Conservation (phyloP, 2,329 filamentous ascomycete genomes). For the Penicillium sp. region DNA sequence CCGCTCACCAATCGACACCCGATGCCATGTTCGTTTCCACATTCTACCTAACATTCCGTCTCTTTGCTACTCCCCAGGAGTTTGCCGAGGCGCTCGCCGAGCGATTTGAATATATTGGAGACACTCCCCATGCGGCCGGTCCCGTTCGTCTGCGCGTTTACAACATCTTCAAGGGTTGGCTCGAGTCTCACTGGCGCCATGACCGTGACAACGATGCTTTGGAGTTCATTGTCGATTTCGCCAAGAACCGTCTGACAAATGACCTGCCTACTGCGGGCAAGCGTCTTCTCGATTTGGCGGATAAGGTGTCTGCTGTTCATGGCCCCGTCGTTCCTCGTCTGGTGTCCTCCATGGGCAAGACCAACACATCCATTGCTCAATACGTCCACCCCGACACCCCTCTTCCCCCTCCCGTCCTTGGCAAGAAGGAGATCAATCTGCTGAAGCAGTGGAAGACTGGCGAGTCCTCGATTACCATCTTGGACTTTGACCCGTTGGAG, state of each 20-base stretch:
- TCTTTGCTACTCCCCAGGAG: slow-evolving; percentile 79
- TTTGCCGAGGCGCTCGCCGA: slow-evolving; percentile 83
- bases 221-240: slow-evolving; percentile 74
- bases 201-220: slow-evolving; percentile 77
- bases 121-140: slow-evolving; percentile 70
- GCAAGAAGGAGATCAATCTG: slow-evolving; percentile 72
- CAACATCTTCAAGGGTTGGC: slow-evolving; percentile 95
- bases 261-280: slow-evolving; percentile 75
- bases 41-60: slow-evolving; percentile 93
- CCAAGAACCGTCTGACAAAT: slow-evolving; percentile 66
- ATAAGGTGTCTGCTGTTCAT: slow-evolving; percentile 73
- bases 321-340: slow-evolving; percentile 78
- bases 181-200: slow-evolving; percentile 92
- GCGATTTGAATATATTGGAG: slow-evolving; percentile 86
- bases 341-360: slow-evolving; percentile 85
- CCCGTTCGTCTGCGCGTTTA: slow-evolving; percentile 89
- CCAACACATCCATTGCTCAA: slow-evolving; percentile 70
- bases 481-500: slow-evolving; percentile 91
- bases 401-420: slow-evolving; percentile 67
- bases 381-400: slow-evolving; percentile 71
- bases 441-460: slow-evolving; percentile 75
- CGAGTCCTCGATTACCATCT: slow-evolving; percentile 67
- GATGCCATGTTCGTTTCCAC: slow-evolving; percentile 90
- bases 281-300: slow-evolving; percentile 74
- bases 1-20: slow-evolving; percentile 87